phyloP scores from a whole-genome alignment of 306 rosid species.

The Rosa rugosa region DNA sequence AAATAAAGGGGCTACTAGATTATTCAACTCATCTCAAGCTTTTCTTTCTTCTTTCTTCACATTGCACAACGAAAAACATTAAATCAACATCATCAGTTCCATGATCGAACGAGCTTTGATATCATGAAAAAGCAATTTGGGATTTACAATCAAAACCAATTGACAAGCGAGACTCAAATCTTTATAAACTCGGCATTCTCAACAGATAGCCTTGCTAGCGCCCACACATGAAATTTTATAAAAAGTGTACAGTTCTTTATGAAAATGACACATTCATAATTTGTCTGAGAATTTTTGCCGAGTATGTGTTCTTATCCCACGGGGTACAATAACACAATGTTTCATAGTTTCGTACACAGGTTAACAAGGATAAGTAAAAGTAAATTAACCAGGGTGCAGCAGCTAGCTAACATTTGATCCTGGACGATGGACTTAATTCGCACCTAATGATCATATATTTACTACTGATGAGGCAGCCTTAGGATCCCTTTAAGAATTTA shows the following conservation, averaged over 20 bases:
- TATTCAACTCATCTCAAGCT: not conserved
- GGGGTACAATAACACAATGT: not conserved
- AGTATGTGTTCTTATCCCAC: not conserved
- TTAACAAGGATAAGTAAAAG: not conserved
- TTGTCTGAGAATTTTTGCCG: not conserved
- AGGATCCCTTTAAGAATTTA: conserved; percentile 9
- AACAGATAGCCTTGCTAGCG: no score
- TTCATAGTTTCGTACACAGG: not conserved
- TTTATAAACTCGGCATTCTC: no score
- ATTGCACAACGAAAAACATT: no score
- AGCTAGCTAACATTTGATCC: not conserved
- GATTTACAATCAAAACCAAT: no score
- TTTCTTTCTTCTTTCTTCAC: not conserved
- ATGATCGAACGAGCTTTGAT: not conserved
- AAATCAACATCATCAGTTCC: no score
- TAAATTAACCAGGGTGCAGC: not conserved
- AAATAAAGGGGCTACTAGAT: not conserved
- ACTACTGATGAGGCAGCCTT: not conserved
- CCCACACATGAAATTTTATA: no score
- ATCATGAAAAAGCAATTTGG: not conserved
- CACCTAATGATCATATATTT: not conserved
- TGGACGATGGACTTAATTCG: conserved; percentile 1
- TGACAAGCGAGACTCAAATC: no score
- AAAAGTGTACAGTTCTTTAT: no score
- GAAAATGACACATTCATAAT: no score